Evolutionary conservation across 352 stramenopile species (phyloP).

Genomic region (Pythium volutum): DNA sequence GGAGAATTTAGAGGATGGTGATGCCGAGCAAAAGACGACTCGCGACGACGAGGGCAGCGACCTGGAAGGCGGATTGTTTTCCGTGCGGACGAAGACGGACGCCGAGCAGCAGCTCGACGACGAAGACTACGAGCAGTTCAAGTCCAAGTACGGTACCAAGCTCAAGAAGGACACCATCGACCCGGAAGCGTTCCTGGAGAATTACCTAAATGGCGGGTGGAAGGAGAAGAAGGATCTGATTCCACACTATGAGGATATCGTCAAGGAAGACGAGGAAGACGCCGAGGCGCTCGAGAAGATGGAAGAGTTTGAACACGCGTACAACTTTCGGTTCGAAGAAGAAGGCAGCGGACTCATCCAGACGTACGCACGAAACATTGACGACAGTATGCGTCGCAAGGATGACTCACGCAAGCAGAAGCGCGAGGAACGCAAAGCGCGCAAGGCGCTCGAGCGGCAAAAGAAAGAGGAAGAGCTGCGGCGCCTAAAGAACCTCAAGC

Average conservation of each 20-base stretch:
- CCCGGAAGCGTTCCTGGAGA: conserved; percentile 71
- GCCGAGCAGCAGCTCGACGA: conserved; percentile 62
- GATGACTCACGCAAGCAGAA: conserved; percentile 96
- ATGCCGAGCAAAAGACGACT: background rate
- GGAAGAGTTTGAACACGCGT: conserved; percentile 97
- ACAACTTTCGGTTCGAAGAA: conserved; percentile 99
- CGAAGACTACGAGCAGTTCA: conserved; percentile 60
- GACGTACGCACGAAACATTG: conserved; percentile 78
- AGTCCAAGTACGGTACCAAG: conserved; percentile 62
- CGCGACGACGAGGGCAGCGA: conserved; percentile 67
- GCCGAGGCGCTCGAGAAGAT: conserved; percentile 91
- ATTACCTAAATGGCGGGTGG: conserved; percentile 81
- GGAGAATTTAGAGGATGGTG: conserved; percentile 25
- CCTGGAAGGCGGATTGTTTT: conserved; percentile 71
- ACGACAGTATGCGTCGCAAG: conserved; percentile 92
- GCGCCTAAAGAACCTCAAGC: conserved; percentile 98
- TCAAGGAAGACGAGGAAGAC: conserved; percentile 88
- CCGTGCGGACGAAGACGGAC: conserved; percentile 59
- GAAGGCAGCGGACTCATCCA: conserved; percentile 85
- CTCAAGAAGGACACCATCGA: conserved; percentile 61
- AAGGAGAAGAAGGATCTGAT: conserved; percentile 71
- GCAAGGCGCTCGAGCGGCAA: conserved; percentile 94
- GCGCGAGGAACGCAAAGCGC: conserved; percentile 90
- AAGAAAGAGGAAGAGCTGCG: conserved; percentile 97
- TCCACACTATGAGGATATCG: conserved; percentile 80